A percentile compares a stretch with the other conserved stretches of the same genome.
These are phyloP conservation scores for Metschnikowia gruessii DNA, from an alignment of 805 yeast genomes.

Conservation along the genomic window DNA sequence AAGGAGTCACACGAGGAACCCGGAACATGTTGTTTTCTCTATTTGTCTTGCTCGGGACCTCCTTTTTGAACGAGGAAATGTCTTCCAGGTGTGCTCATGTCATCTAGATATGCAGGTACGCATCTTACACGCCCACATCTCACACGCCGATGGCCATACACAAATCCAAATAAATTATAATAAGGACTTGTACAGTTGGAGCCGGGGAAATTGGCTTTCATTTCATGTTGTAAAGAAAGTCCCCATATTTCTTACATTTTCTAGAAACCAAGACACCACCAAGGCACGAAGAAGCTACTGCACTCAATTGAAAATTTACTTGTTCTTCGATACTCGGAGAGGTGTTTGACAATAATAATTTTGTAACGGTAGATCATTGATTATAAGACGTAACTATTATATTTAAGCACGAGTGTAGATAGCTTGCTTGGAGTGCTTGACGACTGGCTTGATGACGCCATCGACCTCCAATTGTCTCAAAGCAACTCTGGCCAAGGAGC, in stretches of 20 bases:
- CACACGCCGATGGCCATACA: no score
- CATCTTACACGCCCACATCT: no score
- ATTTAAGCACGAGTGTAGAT: constrained; percentile 78
- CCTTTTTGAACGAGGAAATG: not conserved
- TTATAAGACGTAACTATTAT: constrained; percentile 15
- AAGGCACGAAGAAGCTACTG: no score
- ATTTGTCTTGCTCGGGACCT: not conserved
- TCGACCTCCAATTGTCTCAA: constrained; percentile 91
- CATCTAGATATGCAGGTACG: no score
- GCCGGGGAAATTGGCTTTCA: no score
- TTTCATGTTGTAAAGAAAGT: no score
- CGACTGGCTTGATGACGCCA: constrained; percentile 92
- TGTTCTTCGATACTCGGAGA: not conserved
- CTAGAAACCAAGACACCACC: no score
- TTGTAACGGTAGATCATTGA: constrained; percentile 19
- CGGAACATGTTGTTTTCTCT: not conserved
- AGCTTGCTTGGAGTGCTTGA: constrained; percentile 94
- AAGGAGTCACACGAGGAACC: not conserved
- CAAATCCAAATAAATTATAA: no score
- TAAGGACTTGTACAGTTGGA: no score
- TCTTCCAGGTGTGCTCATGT: no score
- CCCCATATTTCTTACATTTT: no score
- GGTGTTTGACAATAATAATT: not conserved
- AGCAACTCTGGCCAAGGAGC: constrained; percentile 98
- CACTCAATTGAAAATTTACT: no score